These are phyloP conservation scores for Flaveria linearis DNA, from an alignment of 129 eudicot genomes.

Conservation along the genomic window DNA sequence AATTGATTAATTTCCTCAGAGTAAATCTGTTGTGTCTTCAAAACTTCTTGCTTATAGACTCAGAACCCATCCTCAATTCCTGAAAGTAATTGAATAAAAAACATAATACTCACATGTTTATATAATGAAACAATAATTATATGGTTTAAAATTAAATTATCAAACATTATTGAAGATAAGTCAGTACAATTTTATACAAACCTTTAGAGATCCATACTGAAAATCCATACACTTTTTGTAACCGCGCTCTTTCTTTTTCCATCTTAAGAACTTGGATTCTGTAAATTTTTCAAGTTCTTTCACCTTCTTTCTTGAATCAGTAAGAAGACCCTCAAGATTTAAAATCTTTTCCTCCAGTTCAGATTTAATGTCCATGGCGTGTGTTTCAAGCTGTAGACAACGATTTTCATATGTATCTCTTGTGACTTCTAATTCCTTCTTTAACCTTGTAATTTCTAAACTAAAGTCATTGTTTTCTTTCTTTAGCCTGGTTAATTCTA, in stretches of 20 bases:
- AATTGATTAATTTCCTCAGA: constrained; percentile 57
- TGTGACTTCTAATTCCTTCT: constrained; percentile 46
- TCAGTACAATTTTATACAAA: constrained; percentile 19
- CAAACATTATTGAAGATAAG: constrained; percentile 1
- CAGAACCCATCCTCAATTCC: constrained; percentile 57
- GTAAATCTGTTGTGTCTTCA: constrained; percentile 48
- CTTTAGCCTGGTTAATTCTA: constrained; percentile 45
- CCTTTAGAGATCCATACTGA: constrained; percentile 63
- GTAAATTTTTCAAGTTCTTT: constrained; percentile 62
- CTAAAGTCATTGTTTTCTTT: constrained; percentile 50
- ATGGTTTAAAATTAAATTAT: background rate
- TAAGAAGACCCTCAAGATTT: constrained; percentile 57
- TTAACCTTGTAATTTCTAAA: constrained; percentile 41
- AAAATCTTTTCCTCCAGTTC: constrained; percentile 52
- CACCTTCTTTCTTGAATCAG: constrained; percentile 61
- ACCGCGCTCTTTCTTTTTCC: constrained; percentile 67
- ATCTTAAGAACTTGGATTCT: constrained; percentile 55
- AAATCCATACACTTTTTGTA: constrained; percentile 63
- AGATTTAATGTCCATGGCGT: constrained; percentile 46
- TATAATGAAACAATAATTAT: background rate
- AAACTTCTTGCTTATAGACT: constrained; percentile 62
- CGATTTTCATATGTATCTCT: constrained; percentile 45
- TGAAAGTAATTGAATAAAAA: constrained; percentile 20
- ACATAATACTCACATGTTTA: background rate
- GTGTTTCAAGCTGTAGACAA: constrained; percentile 44